These are phyloP conservation scores for Diplodia sapinea DNA, from an alignment of 2,329 filamentous ascomycete species.

Conservation along the genomic window DNA sequence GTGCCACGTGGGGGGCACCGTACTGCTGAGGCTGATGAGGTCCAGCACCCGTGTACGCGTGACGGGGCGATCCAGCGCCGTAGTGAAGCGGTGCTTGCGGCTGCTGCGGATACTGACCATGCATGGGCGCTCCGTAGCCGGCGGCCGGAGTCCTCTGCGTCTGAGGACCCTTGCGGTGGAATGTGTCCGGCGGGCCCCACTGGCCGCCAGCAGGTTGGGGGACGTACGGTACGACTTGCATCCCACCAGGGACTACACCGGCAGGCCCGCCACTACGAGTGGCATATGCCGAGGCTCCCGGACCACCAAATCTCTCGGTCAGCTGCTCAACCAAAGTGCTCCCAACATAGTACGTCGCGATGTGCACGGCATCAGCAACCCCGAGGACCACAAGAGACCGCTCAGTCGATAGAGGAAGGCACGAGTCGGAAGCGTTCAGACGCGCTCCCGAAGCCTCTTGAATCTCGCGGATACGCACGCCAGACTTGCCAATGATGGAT, in stretches of 20 bases:
- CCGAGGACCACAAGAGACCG: conserved; percentile 97
- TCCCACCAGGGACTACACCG: conserved; percentile 91
- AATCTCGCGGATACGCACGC: conserved; percentile 95
- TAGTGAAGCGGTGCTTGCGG: conserved; percentile 76
- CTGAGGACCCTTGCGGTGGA: conserved; percentile 58
- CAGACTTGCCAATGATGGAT: conserved; percentile 97
- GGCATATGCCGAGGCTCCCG: conserved; percentile 95
- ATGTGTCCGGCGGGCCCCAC: conserved; percentile 83
- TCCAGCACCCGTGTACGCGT: conserved; percentile 76
- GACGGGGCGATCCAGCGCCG: conserved; percentile 71
- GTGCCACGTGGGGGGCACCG: conserved; percentile 60
- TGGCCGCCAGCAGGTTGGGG: conserved; percentile 92
- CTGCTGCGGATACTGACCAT: conserved; percentile 63
- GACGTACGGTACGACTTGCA: conserved; percentile 98
- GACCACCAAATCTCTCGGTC: conserved; percentile 93
- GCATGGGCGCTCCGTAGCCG: conserved; percentile 72
- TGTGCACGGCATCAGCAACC: conserved; percentile 97
- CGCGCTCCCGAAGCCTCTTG: conserved; percentile 96
- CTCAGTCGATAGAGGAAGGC: conserved; percentile 92
- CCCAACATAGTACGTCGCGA: conserved; percentile 97
- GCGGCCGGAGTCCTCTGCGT: conserved; percentile 73
- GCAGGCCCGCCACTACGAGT: conserved; percentile 92
- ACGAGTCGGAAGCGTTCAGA: conserved; percentile 94
- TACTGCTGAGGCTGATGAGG: conserved; percentile 77
- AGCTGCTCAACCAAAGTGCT: conserved; percentile 98